A percentile compares a stretch with the other conserved stretches of the same genome.
phyloP scores from a whole-genome alignment of 805 yeast species.

The Wickerhamomyces alni region DNA sequence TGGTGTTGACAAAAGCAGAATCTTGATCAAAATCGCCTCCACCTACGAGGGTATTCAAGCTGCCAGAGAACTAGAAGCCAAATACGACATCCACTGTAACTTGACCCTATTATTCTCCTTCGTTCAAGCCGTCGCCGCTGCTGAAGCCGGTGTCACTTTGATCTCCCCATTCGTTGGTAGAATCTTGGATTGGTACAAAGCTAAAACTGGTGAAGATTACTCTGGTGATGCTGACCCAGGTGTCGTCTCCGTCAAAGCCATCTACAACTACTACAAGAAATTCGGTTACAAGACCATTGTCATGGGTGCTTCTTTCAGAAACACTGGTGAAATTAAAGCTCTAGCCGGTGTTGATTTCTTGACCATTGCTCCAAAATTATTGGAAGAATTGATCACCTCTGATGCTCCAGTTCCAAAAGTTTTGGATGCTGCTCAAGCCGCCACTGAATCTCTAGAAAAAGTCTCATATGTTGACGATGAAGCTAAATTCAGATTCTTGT shows the following conservation, averaged over 20 bases:
- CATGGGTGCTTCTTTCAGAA: constrained; percentile 99
- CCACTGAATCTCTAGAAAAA: constrained; percentile 53
- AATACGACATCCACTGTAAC: constrained; percentile 90
- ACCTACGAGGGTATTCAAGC: constrained; percentile 99
- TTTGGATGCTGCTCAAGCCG: constrained; percentile 66
- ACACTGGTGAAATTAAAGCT: constrained; percentile 89
- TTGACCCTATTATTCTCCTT: constrained; percentile 92
- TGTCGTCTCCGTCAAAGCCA: constrained; percentile 80
- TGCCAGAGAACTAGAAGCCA: constrained; percentile 87
- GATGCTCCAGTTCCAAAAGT: constrained; percentile 72
- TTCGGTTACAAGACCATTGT: constrained; percentile 94
- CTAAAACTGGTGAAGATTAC: constrained; percentile 84
- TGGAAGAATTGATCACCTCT: constrained; percentile 83
- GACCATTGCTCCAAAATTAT: constrained; percentile 89
- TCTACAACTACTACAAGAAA: constrained; percentile 98
- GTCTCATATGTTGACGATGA: constrained; percentile 82
- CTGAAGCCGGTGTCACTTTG: constrained; percentile 93
- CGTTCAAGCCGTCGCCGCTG: constrained; percentile 97
- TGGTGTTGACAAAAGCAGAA: constrained; percentile 85
- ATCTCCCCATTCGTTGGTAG: constrained; percentile 99
- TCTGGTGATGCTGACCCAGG: constrained; percentile 87
- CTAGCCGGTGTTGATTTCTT: constrained; percentile 95
- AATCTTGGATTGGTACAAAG: constrained; percentile 98
- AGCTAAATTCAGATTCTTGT: constrained; percentile 79
- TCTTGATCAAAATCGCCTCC: constrained; percentile 93